Base-by-base conservation (phyloP, 2,329 filamentous ascomycete genomes). In the Penicillium brevicompactum region DNA sequence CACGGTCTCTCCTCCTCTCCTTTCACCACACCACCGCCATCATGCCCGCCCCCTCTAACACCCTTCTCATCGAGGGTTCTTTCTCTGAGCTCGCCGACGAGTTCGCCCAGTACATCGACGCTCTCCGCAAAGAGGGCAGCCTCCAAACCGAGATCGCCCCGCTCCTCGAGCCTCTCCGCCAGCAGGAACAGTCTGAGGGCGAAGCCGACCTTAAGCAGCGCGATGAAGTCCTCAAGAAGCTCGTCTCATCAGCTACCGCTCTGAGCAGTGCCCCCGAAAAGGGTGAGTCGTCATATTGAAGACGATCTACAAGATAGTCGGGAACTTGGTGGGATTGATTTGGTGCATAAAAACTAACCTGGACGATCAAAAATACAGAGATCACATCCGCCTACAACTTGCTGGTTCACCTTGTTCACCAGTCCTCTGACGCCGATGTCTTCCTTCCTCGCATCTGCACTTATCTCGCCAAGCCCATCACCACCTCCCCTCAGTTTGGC, bases 371-470 rank as follows among this genome's bases (percentile, higher is more conserved):
- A 60, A 43, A 56, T 56, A 62, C 70, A 87, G 93, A 97, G 77
- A 94, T 97, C 75, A 92, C 91, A 58, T 89, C 93, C 56, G 91
- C 93, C 58, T 97, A 97, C 80, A 97, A 99, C 80, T 88, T 97
- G 67, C 88, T 99, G 74, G 88, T 97, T 71, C 91, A 97, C 81
- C 87, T 99, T 57, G 86, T 96, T 65, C 84, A 91, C 69, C 91
- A 96, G 78, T 91, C 92, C 57, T 86, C 89, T 67, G 90, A 92
- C 67, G 85, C 89, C 64, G 88, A 91, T 76, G 90, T 89, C 78
- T 89, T 94, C 80, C 87, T 99, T 63, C 89, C 91, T 56, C 84
- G 85, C 67, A 87, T 99, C 70, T 97, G 94, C 85, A 83, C 87
- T 70, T 93, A 95, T 79, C 90, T 99, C 71, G 86, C 86, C 63